Evolutionary conservation across 768 basidiomycete species (phyloP), one percentile per base, ranked within the genome.

Genomic region (Mycena maculata): DNA sequence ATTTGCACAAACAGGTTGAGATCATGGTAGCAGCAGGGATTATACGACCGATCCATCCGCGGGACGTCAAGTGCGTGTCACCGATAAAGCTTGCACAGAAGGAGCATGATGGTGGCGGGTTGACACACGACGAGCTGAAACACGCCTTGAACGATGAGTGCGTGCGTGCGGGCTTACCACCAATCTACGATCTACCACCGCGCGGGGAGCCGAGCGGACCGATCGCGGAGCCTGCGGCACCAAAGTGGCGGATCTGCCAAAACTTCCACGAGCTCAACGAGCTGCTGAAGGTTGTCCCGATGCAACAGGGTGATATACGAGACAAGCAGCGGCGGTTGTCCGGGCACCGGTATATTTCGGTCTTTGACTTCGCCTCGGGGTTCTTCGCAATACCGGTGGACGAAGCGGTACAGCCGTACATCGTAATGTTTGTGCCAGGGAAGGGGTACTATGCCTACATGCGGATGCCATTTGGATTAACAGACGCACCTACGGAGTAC

Each of bases 401-500:
- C 4, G 58, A 64, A 9, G 74, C 70, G 10, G 60, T 68, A 3
- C 66, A 70, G 45, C 77, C 76, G 9, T 79, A 78, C 60, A 68
- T 80, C 0, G 71, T 69, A 8, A 82, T 85, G 62, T 82, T 80
- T 38, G 74, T 82, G 0, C 76, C 77, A 58, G 82, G 81, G 0
- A n/a, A 70, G 1, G 84, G 84, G 0, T 82, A 78, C 50, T 81
- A 78, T 47, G 57, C 62, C 6, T 83, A 81, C 44, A 42, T 57
- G 1, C 33, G 74, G 0, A 82, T 85, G 79, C 83, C 81, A 0
- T 83, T 85, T 63, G 83, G 84, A 0, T 52, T 83, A 0, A 80
- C 77, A 0, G 83, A 80, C 0, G 79, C 80, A 2, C 83, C 82
- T 10, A 73, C 80, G 0, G 75, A 72, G 7, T 84, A 82, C 57